Evolutionary conservation across 2,329 filamentous ascomycete species (phyloP), one percentile per base, ranked within the genome.

Genomic region (Penicillium sp.): DNA sequence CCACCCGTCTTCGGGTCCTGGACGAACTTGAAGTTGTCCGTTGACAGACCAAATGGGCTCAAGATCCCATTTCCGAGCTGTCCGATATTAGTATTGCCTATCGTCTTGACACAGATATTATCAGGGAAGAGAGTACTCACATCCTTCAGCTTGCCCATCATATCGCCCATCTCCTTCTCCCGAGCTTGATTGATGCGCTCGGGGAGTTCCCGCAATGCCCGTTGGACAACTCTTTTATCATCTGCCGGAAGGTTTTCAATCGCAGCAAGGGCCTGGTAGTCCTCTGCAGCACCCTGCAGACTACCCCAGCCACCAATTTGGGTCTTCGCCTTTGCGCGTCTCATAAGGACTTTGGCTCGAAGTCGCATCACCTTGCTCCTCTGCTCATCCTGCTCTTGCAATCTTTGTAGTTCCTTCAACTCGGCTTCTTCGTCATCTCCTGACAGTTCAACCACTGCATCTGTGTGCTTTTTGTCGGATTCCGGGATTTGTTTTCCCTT

Each of bases 131-230:
- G 46, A 53, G 33, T 50, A 80, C 83, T 77, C 63, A 86, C 84
- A 65, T 88, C 87, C 72, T 96, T 97, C 67, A 99, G 76, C 78
- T 97, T 97, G 19, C 89, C 90, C 92, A 96, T 96, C 92, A 97
- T 97, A 77, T 99, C 93, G 3, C 84, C 87, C 84, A 94, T 91
- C 76, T 99, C 94, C 65, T 83, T 84, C 69, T 96, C 88, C 76
- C 92, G 91, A 1, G 92, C 92, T 19, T 83, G 84, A 62, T 93
- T 90, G 49, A 91, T 83, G 60, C 82, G 81, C 1, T 82, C 78
- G 2, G 91, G 90, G 39, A 97, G 75, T 23, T 79, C 77, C 15
- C 80, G 75, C 58, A 95, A 78, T 65, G 91, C 88, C 29, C 79
- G 75, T 51, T 85, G 80, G 2, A 95, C 88, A 16, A 88, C 83